Evolutionary conservation across 495 filamentous ascomycete genomes (phyloP).

Genomic region (Terfezia boudieri): DNA sequence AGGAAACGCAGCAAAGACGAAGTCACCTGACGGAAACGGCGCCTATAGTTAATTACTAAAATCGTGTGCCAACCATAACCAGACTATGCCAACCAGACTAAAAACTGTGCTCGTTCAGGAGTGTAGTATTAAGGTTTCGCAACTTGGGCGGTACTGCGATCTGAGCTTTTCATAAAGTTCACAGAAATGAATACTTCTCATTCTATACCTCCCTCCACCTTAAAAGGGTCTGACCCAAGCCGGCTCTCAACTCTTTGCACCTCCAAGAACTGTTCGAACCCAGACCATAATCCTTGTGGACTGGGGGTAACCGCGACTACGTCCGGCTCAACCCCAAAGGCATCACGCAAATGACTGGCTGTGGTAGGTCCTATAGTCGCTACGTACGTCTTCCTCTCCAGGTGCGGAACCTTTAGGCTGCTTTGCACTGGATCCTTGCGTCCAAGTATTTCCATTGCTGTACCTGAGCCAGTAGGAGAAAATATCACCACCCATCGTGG

Average conservation of each 20-base stretch:
- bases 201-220: too few relatives aligned
- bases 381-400: constrained; percentile 30
- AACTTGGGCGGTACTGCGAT: too few relatives aligned
- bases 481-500: constrained; percentile 77
- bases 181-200: too few relatives aligned
- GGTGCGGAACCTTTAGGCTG: background rate
- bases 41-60: too few relatives aligned
- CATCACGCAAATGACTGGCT: constrained; percentile 40
- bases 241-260: background rate
- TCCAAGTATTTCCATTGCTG: constrained; percentile 9
- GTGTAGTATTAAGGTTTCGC: too few relatives aligned
- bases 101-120: too few relatives aligned
- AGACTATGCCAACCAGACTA: too few relatives aligned
- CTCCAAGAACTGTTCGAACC: constrained; percentile 34
- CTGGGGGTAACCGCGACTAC: constrained; percentile 64
- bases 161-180: too few relatives aligned
- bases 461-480: constrained; percentile 39
- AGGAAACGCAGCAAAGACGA: too few relatives aligned
- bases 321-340: constrained; percentile 53
- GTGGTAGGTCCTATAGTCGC: constrained; percentile 93
- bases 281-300: constrained; percentile 57
- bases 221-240: too few relatives aligned
- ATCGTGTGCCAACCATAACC: too few relatives aligned
- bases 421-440: constrained; percentile 3
- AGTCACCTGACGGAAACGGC: too few relatives aligned